Evolutionary conservation across 129 eudicot species (phyloP), one percentile per base, ranked within the genome.

Genomic region (Apium graveolens): DNA sequence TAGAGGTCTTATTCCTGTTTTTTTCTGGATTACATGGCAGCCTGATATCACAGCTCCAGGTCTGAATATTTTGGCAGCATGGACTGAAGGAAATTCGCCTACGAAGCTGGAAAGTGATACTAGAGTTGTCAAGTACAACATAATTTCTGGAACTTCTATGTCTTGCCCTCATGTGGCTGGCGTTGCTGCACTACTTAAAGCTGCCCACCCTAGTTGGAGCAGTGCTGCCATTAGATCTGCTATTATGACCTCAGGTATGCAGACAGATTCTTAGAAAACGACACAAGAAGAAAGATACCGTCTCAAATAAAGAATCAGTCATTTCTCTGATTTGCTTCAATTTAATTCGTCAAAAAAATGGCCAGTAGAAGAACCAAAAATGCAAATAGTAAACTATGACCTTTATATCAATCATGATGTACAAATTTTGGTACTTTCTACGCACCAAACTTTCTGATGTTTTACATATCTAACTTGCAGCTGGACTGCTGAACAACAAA

Each of bases 21-120:
- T 29, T 32, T 45, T 24, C 77, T 41, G 37, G 29, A 18, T 17
- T 57, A 14, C 21, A 18, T 69, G 49, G 41, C 83, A 86, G 90
- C 90, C 90, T n/a, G 90, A 87, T 79, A 87, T 87, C 45, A 87
- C 90, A n/a, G 90, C 85, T 31, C 90, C 90, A 17, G 90, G 90
- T 77, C 80, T 87, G 21, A 84, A 87, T 65, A 81, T 87, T 70
- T 73, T 87, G 84, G 90, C 90, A 55, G 90, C 90, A 43, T 87
- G 90, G 90, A 87, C 86, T 26, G 90, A 79, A 69, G 90, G 44
- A 7, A 71, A 83, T 27, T 63, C 87, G 5, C 90, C 90, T 20
- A 81, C 90, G 9, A 83, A 84, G 65, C 7, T 81, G 78, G 80
- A 31, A 12, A 46, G 0, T 16, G 90, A 87, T 84, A 29, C 77